These are phyloP conservation scores for Acorus calamus DNA, from an alignment of 106 monocot genomes.

Conservation along the genomic window DNA sequence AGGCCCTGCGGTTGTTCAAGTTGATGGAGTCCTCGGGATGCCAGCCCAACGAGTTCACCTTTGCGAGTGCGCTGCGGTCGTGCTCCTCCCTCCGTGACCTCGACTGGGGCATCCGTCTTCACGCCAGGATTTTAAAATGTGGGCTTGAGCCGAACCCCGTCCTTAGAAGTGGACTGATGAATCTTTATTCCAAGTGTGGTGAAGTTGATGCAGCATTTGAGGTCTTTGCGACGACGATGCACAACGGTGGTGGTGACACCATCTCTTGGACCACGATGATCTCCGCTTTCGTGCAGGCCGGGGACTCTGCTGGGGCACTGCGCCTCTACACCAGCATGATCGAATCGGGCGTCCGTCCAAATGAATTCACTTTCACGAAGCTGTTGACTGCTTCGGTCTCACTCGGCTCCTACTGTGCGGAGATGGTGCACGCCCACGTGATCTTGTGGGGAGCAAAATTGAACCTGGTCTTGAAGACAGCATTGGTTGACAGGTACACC, in stretches of 20 bases:
- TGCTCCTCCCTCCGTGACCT: conserved; percentile 16
- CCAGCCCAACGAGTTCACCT: conserved; percentile 60
- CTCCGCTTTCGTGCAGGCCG: conserved; percentile 36
- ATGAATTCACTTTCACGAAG: conserved; percentile 65
- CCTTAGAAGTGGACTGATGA: conserved; percentile 28
- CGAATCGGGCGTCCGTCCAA: conserved; percentile 23
- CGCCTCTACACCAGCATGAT: conserved; percentile 39
- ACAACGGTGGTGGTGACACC: conserved; percentile 17
- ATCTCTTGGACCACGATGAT: conserved; percentile 73
- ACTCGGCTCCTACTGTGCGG: conserved; percentile 12
- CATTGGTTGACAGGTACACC: conserved; percentile 64
- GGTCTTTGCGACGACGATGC: conserved; percentile 13
- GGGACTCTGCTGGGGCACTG: conserved; percentile 25
- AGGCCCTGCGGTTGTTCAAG: conserved; percentile 31
- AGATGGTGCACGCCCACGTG: conserved; percentile 52
- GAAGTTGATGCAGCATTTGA: conserved; percentile 17
- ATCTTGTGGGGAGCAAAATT: conserved; percentile 36
- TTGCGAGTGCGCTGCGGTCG: conserved; percentile 35
- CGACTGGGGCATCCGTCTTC: conserved; percentile 17
- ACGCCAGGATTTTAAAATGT: conserved; percentile 31
- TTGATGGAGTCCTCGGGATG: conserved; percentile 20
- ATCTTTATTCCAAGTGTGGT: conserved; percentile 39
- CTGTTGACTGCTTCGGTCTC: conserved; percentile 39
- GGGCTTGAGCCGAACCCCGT: conserved; percentile 30
- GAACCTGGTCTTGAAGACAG: conserved; percentile 63